Base-by-base conservation (phyloP, 192 early-diverging fungal genomes). In the Coemansia sp. region DNA sequence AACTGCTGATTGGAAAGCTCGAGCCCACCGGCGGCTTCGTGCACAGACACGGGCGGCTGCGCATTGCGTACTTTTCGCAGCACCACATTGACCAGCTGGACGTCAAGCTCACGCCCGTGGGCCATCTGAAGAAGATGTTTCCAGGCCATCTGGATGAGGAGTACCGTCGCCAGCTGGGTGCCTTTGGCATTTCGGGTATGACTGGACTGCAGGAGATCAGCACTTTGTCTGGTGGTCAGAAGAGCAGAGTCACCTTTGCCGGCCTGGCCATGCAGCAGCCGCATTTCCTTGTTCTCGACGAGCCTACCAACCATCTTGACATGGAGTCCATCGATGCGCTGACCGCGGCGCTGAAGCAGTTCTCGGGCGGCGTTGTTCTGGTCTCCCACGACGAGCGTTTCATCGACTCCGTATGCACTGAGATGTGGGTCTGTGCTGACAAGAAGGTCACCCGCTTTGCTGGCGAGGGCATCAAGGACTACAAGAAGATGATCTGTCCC, bases 331-430 rank as follows among this genome's bases (percentile, higher is more conserved):
- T 99, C 62, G 98, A 99, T 77, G 94, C 96, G 11, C 85, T 99
- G 42, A 89, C 92, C 39, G 85, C 85, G 12, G 95, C 98, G 26
- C 80, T 98, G 66, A 88, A 86, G 46, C 88, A 87, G 65, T 99
- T 95, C 77, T 87, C 90, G 64, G 98, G 98, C 67, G 98, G 95
- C 43, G 92, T 99, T 13, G 91, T 95, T 55, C 88, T 99, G 63
- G 97, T 99, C 48, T 94, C 91, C 62, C 98, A 98, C 90, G 97
- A 98, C 83, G 96, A 98, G 78, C 87, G 98, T 39, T 91, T 99
- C 69, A 98, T 99, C 59, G 87, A 87, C 70, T 82, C 86, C 12
- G 89, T 93, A n/a, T 90, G 91, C 81, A 88, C 83, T 16, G 92
- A 94, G 67, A 86, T 94, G 62, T 99, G 98, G 98, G 89, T 98